Conservation (phyloP, 2,329 filamentous ascomycete genomes). For the Aspergillus caelatus region DNA sequence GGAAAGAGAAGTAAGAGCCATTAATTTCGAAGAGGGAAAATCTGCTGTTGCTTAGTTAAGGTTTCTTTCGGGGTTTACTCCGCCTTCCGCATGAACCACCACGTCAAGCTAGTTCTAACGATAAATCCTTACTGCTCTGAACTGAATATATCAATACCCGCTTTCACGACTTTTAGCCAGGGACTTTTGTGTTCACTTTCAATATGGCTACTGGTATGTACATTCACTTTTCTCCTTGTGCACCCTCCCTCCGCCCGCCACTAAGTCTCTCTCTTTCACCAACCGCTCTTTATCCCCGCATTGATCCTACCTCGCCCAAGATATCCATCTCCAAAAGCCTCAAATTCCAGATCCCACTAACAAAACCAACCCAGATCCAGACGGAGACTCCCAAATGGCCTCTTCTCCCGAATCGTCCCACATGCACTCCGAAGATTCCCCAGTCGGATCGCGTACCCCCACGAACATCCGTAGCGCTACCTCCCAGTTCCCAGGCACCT, state of each 20-base stretch:
- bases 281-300: neutral
- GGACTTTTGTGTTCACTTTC: neutral
- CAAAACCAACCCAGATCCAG: slow-evolving; percentile 43
- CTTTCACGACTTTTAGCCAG: neutral
- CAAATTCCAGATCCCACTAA: slow-evolving; percentile 12
- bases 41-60: slow-evolving; percentile 12
- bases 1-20: slow-evolving; percentile 9
- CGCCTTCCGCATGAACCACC: neutral
- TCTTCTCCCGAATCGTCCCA: slow-evolving; percentile 47
- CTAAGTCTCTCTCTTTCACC: slow-evolving; percentile 8
- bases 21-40: slow-evolving; percentile 10
- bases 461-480: slow-evolving; percentile 32
- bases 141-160: neutral
- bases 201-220: slow-evolving; percentile 6
- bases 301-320: neutral
- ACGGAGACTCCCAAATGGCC: slow-evolving; percentile 61
- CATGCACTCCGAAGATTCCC: slow-evolving; percentile 41
- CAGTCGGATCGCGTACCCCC: slow-evolving; percentile 47
- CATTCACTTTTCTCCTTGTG: slow-evolving; percentile 8
- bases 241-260: neutral
- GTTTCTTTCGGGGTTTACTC: neutral
- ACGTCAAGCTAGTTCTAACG: neutral
- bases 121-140: neutral
- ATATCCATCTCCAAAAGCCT: slow-evolving; percentile 5
- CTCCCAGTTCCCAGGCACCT: slow-evolving; percentile 30